Conservation (phyloP, 1,139 yeast genomes). For the Candida mesenterica region DNA sequence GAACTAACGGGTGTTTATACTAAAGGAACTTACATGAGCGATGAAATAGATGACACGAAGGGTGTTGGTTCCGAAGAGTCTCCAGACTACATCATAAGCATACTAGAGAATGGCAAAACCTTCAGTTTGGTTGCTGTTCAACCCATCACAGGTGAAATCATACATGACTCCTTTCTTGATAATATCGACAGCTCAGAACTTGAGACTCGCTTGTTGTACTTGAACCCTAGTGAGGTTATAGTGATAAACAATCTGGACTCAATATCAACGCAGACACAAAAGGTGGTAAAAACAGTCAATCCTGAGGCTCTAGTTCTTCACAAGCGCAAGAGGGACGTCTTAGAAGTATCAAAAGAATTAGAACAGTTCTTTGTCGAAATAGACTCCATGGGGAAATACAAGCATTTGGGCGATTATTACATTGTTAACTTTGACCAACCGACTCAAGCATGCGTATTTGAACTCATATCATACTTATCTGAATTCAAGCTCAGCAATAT, state of each 20-base stretch:
- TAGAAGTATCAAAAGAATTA: conserved; percentile 12
- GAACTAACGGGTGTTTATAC: conserved; percentile 73
- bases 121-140: conserved; percentile 65
- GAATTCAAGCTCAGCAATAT: conserved; percentile 63
- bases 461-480: conserved; percentile 51
- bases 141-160: conserved; percentile 74
- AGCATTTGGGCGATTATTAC: conserved; percentile 24
- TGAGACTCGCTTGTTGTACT: conserved; percentile 69
- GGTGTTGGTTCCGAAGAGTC: conserved; percentile 19
- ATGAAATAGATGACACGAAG: conserved; percentile 31
- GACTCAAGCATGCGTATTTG: conserved; percentile 45
- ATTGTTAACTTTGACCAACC: conserved; percentile 18
- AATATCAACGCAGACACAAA: conserved; percentile 29
- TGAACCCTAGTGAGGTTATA: conserved; percentile 72
- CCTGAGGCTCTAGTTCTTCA: conserved; percentile 15
- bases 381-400: background rate
- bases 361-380: conserved; percentile 1
- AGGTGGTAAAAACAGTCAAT: conserved; percentile 17
- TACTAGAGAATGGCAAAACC: conserved; percentile 18
- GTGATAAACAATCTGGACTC: conserved; percentile 37
- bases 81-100: conserved; percentile 32
- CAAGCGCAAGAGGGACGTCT: conserved; percentile 5
- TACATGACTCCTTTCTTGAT: conserved; percentile 68
- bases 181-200: conserved; percentile 53
- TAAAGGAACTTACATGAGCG: conserved; percentile 78